Percentiles rank a stretch among this genome's conserved stretches.
Evolutionary conservation across 805 yeast genomes (phyloP).

Genomic region (Hanseniaspora lindneri): DNA sequence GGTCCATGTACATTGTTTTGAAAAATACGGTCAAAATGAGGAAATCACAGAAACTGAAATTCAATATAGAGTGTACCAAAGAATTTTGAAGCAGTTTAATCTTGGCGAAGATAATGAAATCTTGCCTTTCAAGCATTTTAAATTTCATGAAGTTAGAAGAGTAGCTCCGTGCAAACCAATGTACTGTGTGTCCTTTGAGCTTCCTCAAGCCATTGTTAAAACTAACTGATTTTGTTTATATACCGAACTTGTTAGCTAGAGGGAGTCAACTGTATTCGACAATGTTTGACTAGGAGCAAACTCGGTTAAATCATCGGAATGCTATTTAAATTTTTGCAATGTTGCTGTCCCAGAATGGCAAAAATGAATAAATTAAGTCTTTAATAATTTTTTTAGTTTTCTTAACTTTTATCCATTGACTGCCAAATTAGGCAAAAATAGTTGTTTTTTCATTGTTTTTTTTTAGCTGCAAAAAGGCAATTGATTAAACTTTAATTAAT

Average conservation of each 20-base stretch:
- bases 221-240: conserved; percentile 20
- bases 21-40: conserved; percentile 67
- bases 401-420: neutral
- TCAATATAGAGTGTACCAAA: conserved; percentile 49
- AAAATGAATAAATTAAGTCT: too few species aligned
- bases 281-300: too few species aligned
- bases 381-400: too few species aligned
- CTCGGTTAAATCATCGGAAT: too few species aligned
- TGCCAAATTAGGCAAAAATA: conserved; percentile 5
- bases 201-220: conserved; percentile 39
- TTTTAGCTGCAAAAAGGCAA: too few species aligned
- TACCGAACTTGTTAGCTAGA: too few species aligned
- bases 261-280: too few species aligned
- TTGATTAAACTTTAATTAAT: neutral
- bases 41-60: conserved; percentile 54
- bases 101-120: conserved; percentile 36
- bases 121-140: conserved; percentile 36
- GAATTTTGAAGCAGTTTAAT: conserved; percentile 36
- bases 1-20: conserved; percentile 85
- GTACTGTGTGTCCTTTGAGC: conserved; percentile 73
- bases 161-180: conserved; percentile 96
- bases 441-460: neutral
- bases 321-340: too few species aligned
- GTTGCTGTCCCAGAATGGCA: neutral
- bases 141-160: conserved; percentile 76